Conservation (phyloP, 139 green algal genomes). For the Spirogloea muscicola region DNA sequence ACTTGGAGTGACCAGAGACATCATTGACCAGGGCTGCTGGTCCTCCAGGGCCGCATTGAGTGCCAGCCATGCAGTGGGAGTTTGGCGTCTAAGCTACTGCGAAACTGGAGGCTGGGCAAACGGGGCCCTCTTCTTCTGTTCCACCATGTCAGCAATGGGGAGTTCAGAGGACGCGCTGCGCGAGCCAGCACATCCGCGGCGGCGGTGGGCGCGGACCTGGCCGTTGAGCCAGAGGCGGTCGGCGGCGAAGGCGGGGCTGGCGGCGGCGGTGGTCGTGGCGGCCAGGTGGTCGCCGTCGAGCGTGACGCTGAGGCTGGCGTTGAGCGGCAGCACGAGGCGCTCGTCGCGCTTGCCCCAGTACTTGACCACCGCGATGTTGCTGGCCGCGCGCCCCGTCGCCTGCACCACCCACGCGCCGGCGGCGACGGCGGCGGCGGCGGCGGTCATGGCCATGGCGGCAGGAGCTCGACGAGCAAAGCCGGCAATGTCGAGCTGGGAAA, state of each 20-base stretch:
- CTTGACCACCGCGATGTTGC: conserved; percentile 50
- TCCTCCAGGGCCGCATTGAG: too few species aligned
- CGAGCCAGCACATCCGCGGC: background rate
- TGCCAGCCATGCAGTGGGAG: too few species aligned
- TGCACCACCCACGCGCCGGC: conserved; percentile 23
- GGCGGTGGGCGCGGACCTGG: too few species aligned
- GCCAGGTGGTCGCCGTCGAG: conserved; percentile 24
- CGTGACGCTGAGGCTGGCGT: conserved; percentile 37
- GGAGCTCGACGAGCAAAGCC: too few species aligned
- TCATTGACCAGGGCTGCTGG: too few species aligned
- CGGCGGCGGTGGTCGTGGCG: conserved; percentile 43
- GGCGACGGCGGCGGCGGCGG: too few species aligned
- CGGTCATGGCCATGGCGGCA: too few species aligned
- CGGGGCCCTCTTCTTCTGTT: too few species aligned
- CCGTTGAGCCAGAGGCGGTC: conserved; percentile 49
- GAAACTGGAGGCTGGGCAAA: background rate
- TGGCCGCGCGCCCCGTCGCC: conserved; percentile 37
- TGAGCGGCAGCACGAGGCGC: conserved; percentile 39
- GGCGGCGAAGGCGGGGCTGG: conserved; percentile 13
- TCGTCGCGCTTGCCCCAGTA: conserved; percentile 50
- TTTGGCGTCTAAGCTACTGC: too few species aligned
- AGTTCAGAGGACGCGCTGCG: too few species aligned
- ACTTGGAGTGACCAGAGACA: too few species aligned
- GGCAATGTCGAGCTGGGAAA: too few species aligned
- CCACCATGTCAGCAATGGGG: background rate